Base-by-base conservation (phyloP, 192 early-diverging fungal species). In the Gonapodya sp. region DNA sequence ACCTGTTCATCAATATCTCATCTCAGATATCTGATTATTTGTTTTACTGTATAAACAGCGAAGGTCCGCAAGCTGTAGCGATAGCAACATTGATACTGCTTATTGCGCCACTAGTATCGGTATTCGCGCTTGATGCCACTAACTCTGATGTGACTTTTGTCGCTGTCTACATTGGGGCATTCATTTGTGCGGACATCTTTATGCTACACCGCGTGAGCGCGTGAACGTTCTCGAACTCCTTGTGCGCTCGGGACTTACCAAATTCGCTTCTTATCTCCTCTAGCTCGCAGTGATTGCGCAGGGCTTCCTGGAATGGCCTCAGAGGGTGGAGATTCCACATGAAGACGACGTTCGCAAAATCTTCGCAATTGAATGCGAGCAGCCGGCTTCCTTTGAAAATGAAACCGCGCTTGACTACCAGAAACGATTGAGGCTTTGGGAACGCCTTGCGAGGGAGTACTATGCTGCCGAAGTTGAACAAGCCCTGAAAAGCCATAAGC, bases 391-490 rank as follows among this genome's bases (percentile, higher is more conserved):
- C 8, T 24, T 8, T 16, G 46, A 24, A 64, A 8, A 24, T 16
- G 46, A 64, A 64, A 64, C 46, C 24, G 8, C 46, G 24, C 8
- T 24, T 16, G 46, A 64, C 46, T 64, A 16, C 46, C 46, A 64
- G 46, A 36, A 73, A 35, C 18, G 78, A 72, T 79, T 36, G 78
- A 81, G 84, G 34, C 35, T 79, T 31, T 86, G 86, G 86, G 84
- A 87, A 64, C 77, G 86, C 34, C 36, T 77, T 35, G 86, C 86
- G 34, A 36, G 78, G 24, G 83, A 87, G 73, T 88, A 82, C 79
- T 88, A 73, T 36, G 73, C 73, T 35, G 35, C 31, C n/a, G 33
- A 79, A 34, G 33, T 86, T 0, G 81, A 31, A 0, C 80, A 83
- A 14, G 46, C 24, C 8, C 46, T 64, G 8, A 8, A 8, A 8